phyloP scores from a whole-genome alignment of 306 rosid species.

The Quercus cerris region DNA sequence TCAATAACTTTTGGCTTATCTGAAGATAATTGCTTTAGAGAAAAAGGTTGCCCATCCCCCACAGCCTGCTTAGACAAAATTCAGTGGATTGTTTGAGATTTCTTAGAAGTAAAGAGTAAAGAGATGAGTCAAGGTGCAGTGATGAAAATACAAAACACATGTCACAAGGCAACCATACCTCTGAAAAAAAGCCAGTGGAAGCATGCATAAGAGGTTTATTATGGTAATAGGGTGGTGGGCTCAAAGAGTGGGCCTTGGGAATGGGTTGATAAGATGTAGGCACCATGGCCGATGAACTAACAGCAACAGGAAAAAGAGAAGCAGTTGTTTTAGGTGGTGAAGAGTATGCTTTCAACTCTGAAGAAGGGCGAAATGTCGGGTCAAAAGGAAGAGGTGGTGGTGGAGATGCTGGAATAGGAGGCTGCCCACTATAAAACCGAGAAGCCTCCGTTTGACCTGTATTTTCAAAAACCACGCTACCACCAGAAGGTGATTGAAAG shows the following conservation, averaged over 20 bases:
- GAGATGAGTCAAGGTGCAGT: background rate
- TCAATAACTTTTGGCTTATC: constrained; percentile 41
- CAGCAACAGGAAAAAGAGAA: constrained; percentile 61
- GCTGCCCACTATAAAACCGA: constrained; percentile 45
- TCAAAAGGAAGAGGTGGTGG: constrained; percentile 79
- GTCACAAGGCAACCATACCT: constrained; percentile 39
- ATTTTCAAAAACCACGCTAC: constrained; percentile 27
- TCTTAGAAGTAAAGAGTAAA: constrained; percentile 11
- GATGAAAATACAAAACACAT: background rate
- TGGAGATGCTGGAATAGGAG: constrained; percentile 76
- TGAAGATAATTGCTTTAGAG: constrained; percentile 27
- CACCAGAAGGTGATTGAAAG: constrained; percentile 24
- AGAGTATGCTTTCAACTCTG: constrained; percentile 26
- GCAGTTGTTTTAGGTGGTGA: constrained; percentile 42
- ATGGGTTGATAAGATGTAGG: constrained; percentile 43
- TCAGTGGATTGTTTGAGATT: constrained; percentile 24
- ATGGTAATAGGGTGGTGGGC: constrained; percentile 52
- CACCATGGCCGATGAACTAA: constrained; percentile 28
- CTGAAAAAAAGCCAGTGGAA: constrained; percentile 42
- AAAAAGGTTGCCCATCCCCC: constrained; percentile 37
- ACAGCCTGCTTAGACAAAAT: constrained; percentile 23
- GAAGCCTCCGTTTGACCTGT: constrained; percentile 40
- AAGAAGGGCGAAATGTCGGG: constrained; percentile 28
- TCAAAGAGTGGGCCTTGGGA: constrained; percentile 38
- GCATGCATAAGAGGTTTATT: constrained; percentile 43